Conservation (phyloP, 2,329 filamentous ascomycete species). For the Botryotinia convoluta region DNA sequence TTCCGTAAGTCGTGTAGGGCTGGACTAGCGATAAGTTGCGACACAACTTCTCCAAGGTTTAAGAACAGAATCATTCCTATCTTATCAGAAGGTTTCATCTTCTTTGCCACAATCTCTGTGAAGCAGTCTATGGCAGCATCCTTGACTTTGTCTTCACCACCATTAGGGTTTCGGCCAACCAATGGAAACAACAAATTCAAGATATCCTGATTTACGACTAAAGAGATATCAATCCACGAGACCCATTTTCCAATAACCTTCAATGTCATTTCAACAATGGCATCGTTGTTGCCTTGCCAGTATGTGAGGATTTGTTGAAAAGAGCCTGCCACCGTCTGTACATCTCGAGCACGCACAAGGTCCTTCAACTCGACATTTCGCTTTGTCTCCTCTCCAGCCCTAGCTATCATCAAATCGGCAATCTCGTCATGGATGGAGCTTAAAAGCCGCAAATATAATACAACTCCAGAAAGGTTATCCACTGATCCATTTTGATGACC, state of each 20-base stretch:
- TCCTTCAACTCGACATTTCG: constrained; percentile 91
- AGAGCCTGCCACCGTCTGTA: constrained; percentile 79
- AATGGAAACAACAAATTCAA: constrained; percentile 82
- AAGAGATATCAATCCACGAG: constrained; percentile 95
- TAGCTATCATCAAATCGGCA: constrained; percentile 82
- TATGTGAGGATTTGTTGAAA: constrained; percentile 88
- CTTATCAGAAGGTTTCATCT: constrained; percentile 94
- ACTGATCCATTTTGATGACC: constrained; percentile 56
- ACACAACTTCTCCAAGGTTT: constrained; percentile 80
- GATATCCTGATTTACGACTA: constrained; percentile 88
- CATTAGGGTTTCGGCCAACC: constrained; percentile 66
- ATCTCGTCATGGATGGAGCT: constrained; percentile 95
- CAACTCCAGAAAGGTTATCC: constrained; percentile 72
- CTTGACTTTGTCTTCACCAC: constrained; percentile 73
- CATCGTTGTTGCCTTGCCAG: constrained; percentile 64
- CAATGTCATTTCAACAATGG: constrained; percentile 80
- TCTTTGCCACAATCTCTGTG: constrained; percentile 94
- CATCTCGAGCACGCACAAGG: constrained; percentile 79
- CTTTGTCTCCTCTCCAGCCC: constrained; percentile 75
- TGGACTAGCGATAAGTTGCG: constrained; percentile 80
- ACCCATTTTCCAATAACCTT: constrained; percentile 96
- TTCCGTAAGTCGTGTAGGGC: constrained; percentile 74
- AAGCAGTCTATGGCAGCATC: constrained; percentile 92
- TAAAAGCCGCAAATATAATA: constrained; percentile 86
- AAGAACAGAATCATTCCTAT: constrained; percentile 90